These are phyloP conservation scores for Teunomyces barrocoloradensis DNA, from an alignment of 805 yeast genomes.

Conservation along the genomic window DNA sequence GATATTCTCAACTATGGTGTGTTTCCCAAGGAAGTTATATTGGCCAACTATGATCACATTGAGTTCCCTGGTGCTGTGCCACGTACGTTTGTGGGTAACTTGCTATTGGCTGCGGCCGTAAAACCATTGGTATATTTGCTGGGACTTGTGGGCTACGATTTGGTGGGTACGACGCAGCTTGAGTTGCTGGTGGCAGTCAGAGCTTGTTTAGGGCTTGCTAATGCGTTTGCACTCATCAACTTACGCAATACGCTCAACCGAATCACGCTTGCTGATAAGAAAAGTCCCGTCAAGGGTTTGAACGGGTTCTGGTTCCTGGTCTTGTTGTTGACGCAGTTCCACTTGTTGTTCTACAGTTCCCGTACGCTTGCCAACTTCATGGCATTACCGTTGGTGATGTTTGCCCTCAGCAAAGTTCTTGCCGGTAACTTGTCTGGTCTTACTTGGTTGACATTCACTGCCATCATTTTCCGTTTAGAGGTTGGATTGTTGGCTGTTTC, in stretches of 20 bases:
- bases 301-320: conserved; percentile 59
- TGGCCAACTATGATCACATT: conserved; percentile 64
- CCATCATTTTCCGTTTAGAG: conserved; percentile 73
- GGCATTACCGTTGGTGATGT: conserved; percentile 69
- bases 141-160: conserved; percentile 32
- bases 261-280: conserved; percentile 21
- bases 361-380: conserved; percentile 87
- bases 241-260: conserved; percentile 41
- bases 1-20: conserved; percentile 70
- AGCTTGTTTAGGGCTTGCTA: conserved; percentile 58
- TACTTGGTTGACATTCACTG: conserved; percentile 55
- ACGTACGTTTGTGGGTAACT: conserved; percentile 74
- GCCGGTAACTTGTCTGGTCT: conserved; percentile 49
- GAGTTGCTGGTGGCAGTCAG: conserved; percentile 46
- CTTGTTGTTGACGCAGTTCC: conserved; percentile 70
- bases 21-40: conserved; percentile 22
- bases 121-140: conserved; percentile 27
- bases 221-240: conserved; percentile 50
- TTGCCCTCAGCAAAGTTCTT: conserved; percentile 51
- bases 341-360: conserved; percentile 73
- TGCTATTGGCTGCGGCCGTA: conserved; percentile 47
- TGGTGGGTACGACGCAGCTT: conserved; percentile 29
- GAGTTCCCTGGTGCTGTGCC: conserved; percentile 89
- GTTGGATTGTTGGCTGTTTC: conserved; percentile 52
- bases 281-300: conserved; percentile 13